A percentile compares a stretch with the other conserved stretches of the same genome.
Evolutionary conservation across 2,329 filamentous ascomycete genomes (phyloP).

Genomic region (Hypoxylon sp.): DNA sequence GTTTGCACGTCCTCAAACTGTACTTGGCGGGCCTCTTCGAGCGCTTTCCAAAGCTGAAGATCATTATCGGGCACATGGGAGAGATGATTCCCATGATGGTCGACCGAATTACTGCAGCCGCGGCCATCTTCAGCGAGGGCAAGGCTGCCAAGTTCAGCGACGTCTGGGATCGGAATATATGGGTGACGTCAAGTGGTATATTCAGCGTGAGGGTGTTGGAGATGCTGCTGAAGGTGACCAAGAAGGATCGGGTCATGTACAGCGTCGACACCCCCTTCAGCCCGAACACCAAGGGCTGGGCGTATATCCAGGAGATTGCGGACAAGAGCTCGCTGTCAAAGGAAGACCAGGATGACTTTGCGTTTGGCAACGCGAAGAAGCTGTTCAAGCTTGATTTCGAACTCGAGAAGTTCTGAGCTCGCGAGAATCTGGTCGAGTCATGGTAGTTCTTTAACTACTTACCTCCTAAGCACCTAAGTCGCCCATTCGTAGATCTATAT

Average conservation of each 20-base stretch:
- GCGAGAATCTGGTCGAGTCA: background rate
- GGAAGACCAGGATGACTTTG: slow-evolving; percentile 53
- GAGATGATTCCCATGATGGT: slow-evolving; percentile 63
- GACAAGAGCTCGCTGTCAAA: slow-evolving; percentile 57
- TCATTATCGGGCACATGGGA: slow-evolving; percentile 52
- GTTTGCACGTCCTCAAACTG: slow-evolving; percentile 45
- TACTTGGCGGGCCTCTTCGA: slow-evolving; percentile 46
- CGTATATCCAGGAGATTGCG: slow-evolving; percentile 57
- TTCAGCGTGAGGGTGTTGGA: slow-evolving; percentile 51
- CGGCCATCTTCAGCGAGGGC: background rate
- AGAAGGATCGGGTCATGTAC: slow-evolving; percentile 60
- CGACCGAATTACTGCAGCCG: slow-evolving; percentile 48
- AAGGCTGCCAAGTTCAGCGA: slow-evolving; percentile 48
- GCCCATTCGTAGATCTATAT: no score
- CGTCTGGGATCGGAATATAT: slow-evolving; percentile 64
- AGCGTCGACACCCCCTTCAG: slow-evolving; percentile 66
- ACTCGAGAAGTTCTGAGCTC: slow-evolving; percentile 15
- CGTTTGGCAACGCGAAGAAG: slow-evolving; percentile 23
- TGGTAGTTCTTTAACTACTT: no score
- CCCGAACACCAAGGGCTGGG: slow-evolving; percentile 56
- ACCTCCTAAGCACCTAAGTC: no score
- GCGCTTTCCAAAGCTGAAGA: slow-evolving; percentile 48
- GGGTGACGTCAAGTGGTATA: slow-evolving; percentile 64
- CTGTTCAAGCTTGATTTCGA: slow-evolving; percentile 16
- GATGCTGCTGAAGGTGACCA: slow-evolving; percentile 47